A percentile compares a stretch with the other conserved stretches of the same genome.
Conservation (phyloP, 2,329 filamentous ascomycete species). For the Sporothrix euskadiensis region DNA sequence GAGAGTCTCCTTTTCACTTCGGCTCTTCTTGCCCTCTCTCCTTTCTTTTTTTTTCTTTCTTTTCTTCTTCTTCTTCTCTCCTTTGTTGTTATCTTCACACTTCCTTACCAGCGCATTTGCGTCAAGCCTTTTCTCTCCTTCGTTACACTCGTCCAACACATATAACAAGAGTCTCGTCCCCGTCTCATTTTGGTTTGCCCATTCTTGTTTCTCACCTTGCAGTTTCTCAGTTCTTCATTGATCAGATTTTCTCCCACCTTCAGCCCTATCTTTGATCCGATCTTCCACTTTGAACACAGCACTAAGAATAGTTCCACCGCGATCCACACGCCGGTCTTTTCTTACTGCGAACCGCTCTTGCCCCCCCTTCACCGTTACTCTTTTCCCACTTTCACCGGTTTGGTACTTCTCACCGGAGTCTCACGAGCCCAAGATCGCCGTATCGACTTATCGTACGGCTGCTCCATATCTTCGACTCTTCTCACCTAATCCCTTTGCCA, state of each 20-base stretch:
- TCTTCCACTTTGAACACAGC: constrained; percentile 1
- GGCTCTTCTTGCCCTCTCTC: neutral
- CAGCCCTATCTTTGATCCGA: neutral
- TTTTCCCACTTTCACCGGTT: neutral
- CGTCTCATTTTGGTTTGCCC: neutral
- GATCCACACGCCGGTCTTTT: neutral
- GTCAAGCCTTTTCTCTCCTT: neutral
- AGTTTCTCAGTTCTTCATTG: neutral
- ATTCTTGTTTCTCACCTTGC: neutral
- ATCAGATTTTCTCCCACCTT: neutral
- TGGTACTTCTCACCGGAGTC: neutral
- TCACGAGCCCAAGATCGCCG: neutral
- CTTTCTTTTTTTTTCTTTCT: neutral
- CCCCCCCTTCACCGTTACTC: neutral
- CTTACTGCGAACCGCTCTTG: neutral
- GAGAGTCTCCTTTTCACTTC: neutral
- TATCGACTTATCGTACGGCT: neutral
- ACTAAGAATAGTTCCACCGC: neutral
- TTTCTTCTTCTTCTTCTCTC: neutral
- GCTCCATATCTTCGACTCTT: neutral
- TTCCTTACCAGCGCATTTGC: neutral
- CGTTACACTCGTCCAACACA: neutral
- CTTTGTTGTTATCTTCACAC: neutral
- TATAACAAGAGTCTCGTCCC: neutral
- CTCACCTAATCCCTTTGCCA: neutral